phyloP scores from a whole-genome alignment of 2,329 filamentous ascomycete genomes.

The Tolypocladium ovalisporum region DNA sequence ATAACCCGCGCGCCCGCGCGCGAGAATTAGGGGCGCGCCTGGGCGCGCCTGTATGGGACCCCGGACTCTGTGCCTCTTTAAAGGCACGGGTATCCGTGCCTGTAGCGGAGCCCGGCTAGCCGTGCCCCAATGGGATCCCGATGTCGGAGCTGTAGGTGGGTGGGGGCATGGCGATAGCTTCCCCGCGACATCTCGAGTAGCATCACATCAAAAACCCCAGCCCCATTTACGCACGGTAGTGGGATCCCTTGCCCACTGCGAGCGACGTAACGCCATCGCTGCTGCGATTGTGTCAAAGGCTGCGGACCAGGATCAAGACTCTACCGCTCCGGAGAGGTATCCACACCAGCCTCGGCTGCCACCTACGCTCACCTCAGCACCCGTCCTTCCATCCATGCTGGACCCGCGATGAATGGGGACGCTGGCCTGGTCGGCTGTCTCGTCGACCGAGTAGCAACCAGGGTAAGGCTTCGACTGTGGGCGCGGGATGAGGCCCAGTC shows the following conservation, averaged over 20 bases:
- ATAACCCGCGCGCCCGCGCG: no score
- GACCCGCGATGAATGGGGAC: conserved; percentile 41
- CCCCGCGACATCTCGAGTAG: no score
- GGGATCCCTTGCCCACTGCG: not conserved
- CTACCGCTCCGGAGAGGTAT: not conserved
- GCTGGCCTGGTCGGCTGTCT: conserved; percentile 49
- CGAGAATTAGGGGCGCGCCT: no score
- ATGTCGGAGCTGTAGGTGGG: no score
- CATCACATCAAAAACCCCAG: no score
- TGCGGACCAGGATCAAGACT: not conserved
- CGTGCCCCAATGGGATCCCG: no score
- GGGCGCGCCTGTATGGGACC: no score
- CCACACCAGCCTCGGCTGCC: not conserved
- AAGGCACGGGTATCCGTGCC: no score
- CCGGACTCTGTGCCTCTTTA: no score
- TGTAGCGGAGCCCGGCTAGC: no score
- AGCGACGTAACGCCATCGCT: not conserved
- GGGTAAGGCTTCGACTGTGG: conserved; percentile 30
- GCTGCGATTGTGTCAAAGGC: not conserved
- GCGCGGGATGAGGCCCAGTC: not conserved
- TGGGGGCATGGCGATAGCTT: no score
- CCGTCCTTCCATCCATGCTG: not conserved
- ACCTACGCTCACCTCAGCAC: not conserved
- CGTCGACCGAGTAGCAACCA: conserved; percentile 50
- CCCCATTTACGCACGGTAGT: not conserved